Evolutionary conservation across 768 basidiomycete genomes (phyloP), one percentile per base, ranked within the genome.

Genomic region (Rhodosporidiobolus sp.): DNA sequence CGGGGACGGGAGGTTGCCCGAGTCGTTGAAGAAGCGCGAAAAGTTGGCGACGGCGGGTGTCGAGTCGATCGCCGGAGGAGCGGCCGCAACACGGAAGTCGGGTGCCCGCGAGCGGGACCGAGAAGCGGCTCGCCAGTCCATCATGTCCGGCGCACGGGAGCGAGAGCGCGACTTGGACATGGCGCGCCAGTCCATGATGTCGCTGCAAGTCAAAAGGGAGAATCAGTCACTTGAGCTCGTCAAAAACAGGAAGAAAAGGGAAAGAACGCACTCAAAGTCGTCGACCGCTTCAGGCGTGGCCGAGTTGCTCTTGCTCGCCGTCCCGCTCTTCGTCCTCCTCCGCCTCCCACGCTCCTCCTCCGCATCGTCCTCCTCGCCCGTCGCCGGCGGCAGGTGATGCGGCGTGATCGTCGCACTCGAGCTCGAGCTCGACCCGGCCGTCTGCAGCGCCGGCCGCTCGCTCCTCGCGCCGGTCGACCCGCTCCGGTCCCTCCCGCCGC

Each of bases 91-190:
- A 30, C 74, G 76, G 26, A 74, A 58, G 67, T 70, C 79, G 24
- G 79, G 78, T 19, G 80, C 80, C 20, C 79, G 79, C 10, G 80
- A 81, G 1, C 80, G 63, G 7, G 81, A 82, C 1, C 80, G 77
- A 28, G 79, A 80, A 34, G 77, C 87, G 45, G 90, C 88, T 60
- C 92, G 86, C 94, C 93, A 96, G 79, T 95, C 94, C 93, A 96
- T 96, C 56, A 72, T 69, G 55, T 86, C 85, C 65, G 71, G 66
- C n/a, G 66, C 68, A 3, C 75, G 75, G 20, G 73, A 73, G 19
- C 77, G 72, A 4, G 79, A 78, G 38, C 80, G 77, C 3, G 78
- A 78, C 45, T 74, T 68, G 1, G 60, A 65, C 49, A 72, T 53
- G 3, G 67, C 76, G 4, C 72, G 69, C 70, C 78, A 79, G 50